phyloP scores from a whole-genome alignment of 2,329 filamentous ascomycete genomes.

The Xylariomycetidae sp. region DNA sequence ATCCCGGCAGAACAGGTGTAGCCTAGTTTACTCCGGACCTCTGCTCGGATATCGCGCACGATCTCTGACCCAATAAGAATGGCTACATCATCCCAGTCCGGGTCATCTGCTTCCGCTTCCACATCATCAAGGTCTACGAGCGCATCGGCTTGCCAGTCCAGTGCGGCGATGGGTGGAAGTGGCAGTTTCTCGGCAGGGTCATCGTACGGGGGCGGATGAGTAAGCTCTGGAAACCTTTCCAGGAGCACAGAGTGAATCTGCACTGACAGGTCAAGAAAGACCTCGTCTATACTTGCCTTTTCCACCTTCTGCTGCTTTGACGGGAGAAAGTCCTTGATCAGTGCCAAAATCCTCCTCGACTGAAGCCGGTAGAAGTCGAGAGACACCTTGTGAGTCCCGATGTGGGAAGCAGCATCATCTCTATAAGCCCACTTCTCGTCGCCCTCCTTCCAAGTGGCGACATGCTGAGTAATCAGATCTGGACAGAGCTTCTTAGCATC shows the following conservation, averaged over 20 bases:
- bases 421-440: constrained; percentile 90
- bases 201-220: constrained; percentile 63
- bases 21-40: constrained; percentile 64
- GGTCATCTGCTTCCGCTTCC: constrained; percentile 71
- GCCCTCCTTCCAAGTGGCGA: constrained; percentile 90
- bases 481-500: constrained; percentile 89
- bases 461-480: constrained; percentile 79
- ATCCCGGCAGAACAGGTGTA: constrained; percentile 94
- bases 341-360: constrained; percentile 73
- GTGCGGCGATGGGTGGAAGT: constrained; percentile 59
- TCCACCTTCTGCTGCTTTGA: constrained; percentile 68
- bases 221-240: constrained; percentile 70
- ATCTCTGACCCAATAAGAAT: constrained; percentile 87
- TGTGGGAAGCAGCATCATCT: constrained; percentile 72
- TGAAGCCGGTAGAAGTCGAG: constrained; percentile 87
- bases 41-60: constrained; percentile 66
- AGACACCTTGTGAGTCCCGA: constrained; percentile 87
- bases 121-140: constrained; percentile 70
- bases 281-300: constrained; percentile 93
- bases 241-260: constrained; percentile 75
- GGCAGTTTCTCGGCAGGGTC: constrained; percentile 69
- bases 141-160: constrained; percentile 83
- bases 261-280: constrained; percentile 86
- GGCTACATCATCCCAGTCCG: constrained; percentile 94
- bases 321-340: constrained; percentile 72